Conservation (phyloP, 2,329 filamentous ascomycete species). For the Fusarium sp. region DNA sequence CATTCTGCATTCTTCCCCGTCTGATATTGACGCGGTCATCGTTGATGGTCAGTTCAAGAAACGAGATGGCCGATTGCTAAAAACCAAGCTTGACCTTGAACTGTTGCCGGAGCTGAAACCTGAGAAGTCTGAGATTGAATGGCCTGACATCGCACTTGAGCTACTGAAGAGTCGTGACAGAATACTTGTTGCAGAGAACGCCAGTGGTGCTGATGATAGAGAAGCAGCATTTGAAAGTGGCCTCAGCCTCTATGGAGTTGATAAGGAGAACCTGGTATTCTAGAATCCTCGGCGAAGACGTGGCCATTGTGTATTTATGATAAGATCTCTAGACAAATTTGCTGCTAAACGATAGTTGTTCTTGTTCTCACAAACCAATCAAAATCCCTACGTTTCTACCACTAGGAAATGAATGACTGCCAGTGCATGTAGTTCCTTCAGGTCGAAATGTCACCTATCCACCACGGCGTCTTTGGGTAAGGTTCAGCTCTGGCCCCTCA, state of each 20-base stretch:
- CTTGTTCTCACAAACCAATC: too few species aligned
- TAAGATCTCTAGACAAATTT: too few species aligned
- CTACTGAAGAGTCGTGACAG: slow-evolving; percentile 7
- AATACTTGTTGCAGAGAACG: neutral
- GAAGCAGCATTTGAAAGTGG: slow-evolving; percentile 2
- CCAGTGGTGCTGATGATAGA: slow-evolving; percentile 1
- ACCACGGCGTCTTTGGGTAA: too few species aligned
- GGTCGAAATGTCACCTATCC: too few species aligned
- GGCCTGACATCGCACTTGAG: slow-evolving; percentile 7
- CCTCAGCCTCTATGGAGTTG: accelerated
- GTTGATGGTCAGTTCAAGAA: slow-evolving; percentile 23
- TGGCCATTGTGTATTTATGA: neutral
- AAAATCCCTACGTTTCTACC: too few species aligned
- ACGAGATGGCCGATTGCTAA: neutral
- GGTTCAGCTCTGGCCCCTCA: neutral
- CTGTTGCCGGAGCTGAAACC: neutral
- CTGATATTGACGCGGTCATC: slow-evolving; percentile 12
- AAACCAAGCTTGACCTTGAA: neutral
- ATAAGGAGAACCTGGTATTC: slow-evolving; percentile 1
- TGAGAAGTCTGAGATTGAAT: neutral
- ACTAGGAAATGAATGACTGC: too few species aligned
- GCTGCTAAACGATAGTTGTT: too few species aligned
- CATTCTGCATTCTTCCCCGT: slow-evolving; percentile 3
- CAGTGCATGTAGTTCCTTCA: too few species aligned
- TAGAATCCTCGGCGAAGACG: neutral